Conservation (phyloP, 2,329 filamentous ascomycete species). For the Diaporthe vexans region DNA sequence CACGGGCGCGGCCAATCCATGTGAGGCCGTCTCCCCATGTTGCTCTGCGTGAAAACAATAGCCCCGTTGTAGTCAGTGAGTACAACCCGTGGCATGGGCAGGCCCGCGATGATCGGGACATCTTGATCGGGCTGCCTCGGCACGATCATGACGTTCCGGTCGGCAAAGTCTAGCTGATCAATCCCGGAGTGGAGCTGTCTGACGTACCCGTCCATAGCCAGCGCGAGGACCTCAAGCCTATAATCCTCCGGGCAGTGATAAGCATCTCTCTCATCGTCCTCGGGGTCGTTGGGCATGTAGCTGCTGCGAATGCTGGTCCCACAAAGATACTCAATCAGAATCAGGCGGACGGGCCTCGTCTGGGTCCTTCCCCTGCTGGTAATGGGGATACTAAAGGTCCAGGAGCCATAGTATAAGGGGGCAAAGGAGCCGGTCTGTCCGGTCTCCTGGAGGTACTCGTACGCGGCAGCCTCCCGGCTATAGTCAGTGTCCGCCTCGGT, state of each 20-base stretch:
- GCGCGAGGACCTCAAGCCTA: slow-evolving; percentile 7
- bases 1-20: not conserved
- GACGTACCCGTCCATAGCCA: slow-evolving; percentile 23
- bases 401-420: slow-evolving; percentile 6
- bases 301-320: not conserved
- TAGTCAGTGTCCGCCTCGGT: slow-evolving; percentile 1
- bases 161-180: slow-evolving; percentile 8
- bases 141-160: slow-evolving; percentile 7
- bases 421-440: not conserved
- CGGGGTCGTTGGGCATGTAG: not conserved
- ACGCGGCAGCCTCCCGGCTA: slow-evolving; percentile 13
- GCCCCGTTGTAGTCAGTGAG: not conserved
- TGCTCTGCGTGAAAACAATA: not conserved
- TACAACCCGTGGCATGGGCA: not conserved
- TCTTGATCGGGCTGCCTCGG: not conserved
- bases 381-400: not conserved
- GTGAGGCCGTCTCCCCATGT: not conserved
- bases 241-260: slow-evolving; percentile 1
- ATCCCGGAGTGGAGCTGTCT: slow-evolving; percentile 1
- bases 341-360: not conserved
- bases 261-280: not conserved
- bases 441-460: not conserved
- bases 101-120: not conserved
- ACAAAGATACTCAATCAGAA: not conserved
- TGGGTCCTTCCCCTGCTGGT: not conserved